These are phyloP conservation scores for Arachis stenosperma DNA, from an alignment of 306 rosid species.

Conservation along the genomic window DNA sequence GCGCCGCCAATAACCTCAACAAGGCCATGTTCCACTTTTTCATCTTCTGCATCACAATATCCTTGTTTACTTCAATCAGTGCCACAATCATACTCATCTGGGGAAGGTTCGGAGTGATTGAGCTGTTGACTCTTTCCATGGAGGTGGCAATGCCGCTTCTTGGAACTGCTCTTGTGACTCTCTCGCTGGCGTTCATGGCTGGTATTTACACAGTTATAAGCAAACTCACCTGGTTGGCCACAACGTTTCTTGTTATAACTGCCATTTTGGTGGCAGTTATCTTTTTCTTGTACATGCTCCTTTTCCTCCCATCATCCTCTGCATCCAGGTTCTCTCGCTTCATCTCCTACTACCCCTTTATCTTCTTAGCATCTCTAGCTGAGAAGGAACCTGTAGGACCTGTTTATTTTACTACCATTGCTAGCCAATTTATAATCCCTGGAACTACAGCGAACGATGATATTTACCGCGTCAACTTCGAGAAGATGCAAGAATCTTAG, in stretches of 20 bases:
- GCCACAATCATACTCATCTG: conserved; percentile 38
- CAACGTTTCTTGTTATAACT: background rate
- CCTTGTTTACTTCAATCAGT: conserved; percentile 36
- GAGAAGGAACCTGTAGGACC: background rate
- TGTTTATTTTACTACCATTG: background rate
- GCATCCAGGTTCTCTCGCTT: background rate
- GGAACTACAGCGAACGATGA: too few species aligned
- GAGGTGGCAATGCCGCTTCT: background rate
- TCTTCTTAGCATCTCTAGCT: background rate
- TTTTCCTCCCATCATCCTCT: background rate
- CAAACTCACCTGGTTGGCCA: conserved; percentile 27
- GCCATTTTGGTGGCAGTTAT: background rate
- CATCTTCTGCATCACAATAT: conserved; percentile 38
- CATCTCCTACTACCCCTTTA: background rate
- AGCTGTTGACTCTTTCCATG: background rate
- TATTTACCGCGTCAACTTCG: too few species aligned
- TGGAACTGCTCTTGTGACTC: background rate
- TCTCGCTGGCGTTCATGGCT: conserved; percentile 36
- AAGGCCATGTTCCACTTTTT: conserved; percentile 20
- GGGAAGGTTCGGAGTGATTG: background rate
- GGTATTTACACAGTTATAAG: conserved; percentile 30
- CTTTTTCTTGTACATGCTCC: background rate
- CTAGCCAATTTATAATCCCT: background rate
- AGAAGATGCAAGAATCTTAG: too few species aligned
- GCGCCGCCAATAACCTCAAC: conserved; percentile 22